A percentile compares a stretch with the other conserved stretches of the same genome.
Conservation (phyloP, 257 asterid genomes). For the Rhazya stricta region DNA sequence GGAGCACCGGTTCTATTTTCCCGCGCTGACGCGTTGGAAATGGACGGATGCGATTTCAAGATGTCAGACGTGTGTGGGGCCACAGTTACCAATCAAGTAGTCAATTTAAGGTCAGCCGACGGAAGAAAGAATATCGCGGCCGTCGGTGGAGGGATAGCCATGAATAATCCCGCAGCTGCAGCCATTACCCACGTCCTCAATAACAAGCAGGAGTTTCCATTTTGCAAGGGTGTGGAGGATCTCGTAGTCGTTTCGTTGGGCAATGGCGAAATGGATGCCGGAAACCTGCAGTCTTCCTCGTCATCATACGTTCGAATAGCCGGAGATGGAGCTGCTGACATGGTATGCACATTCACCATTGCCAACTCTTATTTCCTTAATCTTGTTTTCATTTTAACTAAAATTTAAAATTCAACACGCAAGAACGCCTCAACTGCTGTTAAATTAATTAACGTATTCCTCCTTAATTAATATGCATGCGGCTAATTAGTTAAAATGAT, state of each 20-base stretch:
- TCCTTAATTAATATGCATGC: neutral
- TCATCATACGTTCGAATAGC: constrained; percentile 42
- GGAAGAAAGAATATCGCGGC: constrained; percentile 56
- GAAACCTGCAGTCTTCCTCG: constrained; percentile 20
- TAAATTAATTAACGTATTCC: too few species aligned
- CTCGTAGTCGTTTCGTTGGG: constrained; percentile 66
- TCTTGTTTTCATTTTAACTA: neutral
- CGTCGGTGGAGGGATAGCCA: constrained; percentile 57
- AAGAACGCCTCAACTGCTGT: too few species aligned
- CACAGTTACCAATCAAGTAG: constrained; percentile 33
- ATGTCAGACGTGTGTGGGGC: constrained; percentile 58
- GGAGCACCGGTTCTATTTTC: constrained; percentile 66
- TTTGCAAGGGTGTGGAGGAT: constrained; percentile 55
- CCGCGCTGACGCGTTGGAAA: constrained; percentile 75
- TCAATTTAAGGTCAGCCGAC: constrained; percentile 49
- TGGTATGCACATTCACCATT: constrained; percentile 35
- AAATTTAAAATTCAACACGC: neutral
- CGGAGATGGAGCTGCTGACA: constrained; percentile 85
- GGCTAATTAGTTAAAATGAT: neutral
- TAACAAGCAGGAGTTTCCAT: constrained; percentile 77
- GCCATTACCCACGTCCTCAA: constrained; percentile 81
- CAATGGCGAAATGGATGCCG: constrained; percentile 35
- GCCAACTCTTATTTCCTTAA: too few species aligned
- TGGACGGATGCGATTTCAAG: constrained; percentile 68
- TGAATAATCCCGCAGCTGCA: constrained; percentile 79